These are phyloP conservation scores for Chlorella variabilis DNA, from an alignment of 163 green algal species.

Conservation along the genomic window DNA sequence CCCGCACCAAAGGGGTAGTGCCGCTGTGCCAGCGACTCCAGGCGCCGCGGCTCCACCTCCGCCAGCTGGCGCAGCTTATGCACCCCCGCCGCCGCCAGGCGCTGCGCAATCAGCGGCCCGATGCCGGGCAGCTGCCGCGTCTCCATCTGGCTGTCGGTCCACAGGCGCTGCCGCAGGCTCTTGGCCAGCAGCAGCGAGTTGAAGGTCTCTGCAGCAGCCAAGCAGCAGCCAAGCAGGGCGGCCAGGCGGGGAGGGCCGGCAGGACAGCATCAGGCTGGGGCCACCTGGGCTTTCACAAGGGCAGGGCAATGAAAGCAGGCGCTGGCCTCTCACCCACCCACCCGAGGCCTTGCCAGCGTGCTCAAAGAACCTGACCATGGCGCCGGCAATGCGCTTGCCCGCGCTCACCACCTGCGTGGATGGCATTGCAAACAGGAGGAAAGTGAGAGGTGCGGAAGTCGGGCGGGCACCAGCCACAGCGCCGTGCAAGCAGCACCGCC, in stretches of 20 bases:
- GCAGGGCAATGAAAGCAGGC: too few species aligned
- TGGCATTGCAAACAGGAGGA: too few species aligned
- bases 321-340: not conserved
- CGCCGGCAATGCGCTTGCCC: conserved; percentile 18
- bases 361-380: conserved; percentile 66
- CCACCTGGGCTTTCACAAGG: not conserved
- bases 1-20: conserved; percentile 72
- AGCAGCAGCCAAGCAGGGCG: not conserved
- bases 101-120: conserved; percentile 27
- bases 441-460: too few species aligned
- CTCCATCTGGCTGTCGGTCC: conserved; percentile 68
- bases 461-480: too few species aligned
- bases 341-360: conserved; percentile 35
- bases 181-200: conserved; percentile 79
- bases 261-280: not conserved
- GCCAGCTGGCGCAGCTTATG: conserved; percentile 57
- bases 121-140: conserved; percentile 52
- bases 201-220: conserved; percentile 56
- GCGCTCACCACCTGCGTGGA: conserved; percentile 54
- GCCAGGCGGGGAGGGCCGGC: not conserved
- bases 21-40: conserved; percentile 70
- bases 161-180: conserved; percentile 71
- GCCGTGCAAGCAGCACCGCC: too few species aligned
- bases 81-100: conserved; percentile 67
- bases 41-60: conserved; percentile 58